These are phyloP conservation scores for Globisporangium uncinulatum DNA, from an alignment of 352 stramenopile genomes.

Conservation along the genomic window DNA sequence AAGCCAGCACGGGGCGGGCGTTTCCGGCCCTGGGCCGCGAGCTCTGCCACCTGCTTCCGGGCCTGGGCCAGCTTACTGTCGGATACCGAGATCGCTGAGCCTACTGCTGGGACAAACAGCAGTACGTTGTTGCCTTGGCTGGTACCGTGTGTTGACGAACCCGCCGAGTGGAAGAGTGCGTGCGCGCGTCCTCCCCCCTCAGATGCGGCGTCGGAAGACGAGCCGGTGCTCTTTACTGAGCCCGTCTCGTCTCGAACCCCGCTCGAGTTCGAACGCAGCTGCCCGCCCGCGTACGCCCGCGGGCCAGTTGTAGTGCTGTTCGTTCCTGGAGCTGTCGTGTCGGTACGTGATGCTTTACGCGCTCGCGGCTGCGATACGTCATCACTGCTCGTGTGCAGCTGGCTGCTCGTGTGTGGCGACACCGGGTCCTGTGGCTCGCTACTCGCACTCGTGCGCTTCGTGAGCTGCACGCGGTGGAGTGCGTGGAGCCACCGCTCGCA, in stretches of 20 bases:
- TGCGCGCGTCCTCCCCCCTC: slow-evolving; percentile 12
- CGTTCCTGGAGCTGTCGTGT: slow-evolving; percentile 15
- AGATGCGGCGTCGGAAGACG: slow-evolving; percentile 14
- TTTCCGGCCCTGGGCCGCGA: slow-evolving; percentile 49
- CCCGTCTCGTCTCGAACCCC: slow-evolving; percentile 15
- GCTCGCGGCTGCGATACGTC: slow-evolving; percentile 11
- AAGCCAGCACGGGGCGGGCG: slow-evolving; percentile 41
- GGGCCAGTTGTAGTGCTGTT: slow-evolving; percentile 2
- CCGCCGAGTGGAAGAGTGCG: slow-evolving; percentile 21
- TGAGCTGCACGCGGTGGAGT: slow-evolving; percentile 54
- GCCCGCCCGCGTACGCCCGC: slow-evolving; percentile 21
- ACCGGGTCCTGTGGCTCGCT: slow-evolving; percentile 13
- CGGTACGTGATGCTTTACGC: slow-evolving; percentile 14
- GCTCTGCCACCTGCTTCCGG: slow-evolving; percentile 47
- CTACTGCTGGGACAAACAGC: slow-evolving; percentile 62
- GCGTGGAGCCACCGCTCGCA: slow-evolving; percentile 47
- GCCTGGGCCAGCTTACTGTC: slow-evolving; percentile 53
- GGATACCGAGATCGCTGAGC: slow-evolving; percentile 61
- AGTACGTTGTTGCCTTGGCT: slow-evolving; percentile 45
- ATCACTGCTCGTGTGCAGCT: neutral
- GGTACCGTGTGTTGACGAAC: slow-evolving; percentile 15
- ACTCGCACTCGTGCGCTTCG: slow-evolving; percentile 11
- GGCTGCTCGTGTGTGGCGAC: slow-evolving; percentile 3
- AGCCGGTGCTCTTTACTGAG: slow-evolving; percentile 19
- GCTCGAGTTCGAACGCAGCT: slow-evolving; percentile 11